Conservation (phyloP, 208 protist species). For the Leishmania aethiopica region DNA sequence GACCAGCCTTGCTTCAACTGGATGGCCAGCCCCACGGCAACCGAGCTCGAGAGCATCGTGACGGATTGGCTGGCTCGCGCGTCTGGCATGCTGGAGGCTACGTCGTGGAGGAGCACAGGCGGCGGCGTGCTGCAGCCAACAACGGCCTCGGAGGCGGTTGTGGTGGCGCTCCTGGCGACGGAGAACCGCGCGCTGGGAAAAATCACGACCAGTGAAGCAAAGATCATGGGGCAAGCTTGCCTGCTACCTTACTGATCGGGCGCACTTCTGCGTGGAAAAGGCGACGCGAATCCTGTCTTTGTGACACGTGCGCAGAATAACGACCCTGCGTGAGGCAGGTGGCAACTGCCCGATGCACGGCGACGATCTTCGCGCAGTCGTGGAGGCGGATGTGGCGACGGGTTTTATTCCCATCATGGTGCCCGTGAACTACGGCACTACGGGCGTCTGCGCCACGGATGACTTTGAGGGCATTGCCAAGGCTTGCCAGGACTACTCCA, state of each 20-base stretch:
- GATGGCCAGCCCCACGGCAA: constrained; percentile 56
- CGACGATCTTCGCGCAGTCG: constrained; percentile 30
- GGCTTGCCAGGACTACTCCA: constrained; percentile 32
- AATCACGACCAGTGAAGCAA: constrained; percentile 26
- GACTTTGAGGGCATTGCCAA: constrained; percentile 41
- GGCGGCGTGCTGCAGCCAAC: constrained; percentile 63
- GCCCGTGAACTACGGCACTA: constrained; percentile 59
- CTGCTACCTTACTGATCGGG: constrained; percentile 51
- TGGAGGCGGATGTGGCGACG: constrained; percentile 48
- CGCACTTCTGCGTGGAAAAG: constrained; percentile 66
- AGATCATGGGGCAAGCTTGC: constrained; percentile 35
- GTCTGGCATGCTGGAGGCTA: constrained; percentile 43
- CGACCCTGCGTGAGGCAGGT: constrained; percentile 23
- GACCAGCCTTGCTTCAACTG: constrained; percentile 70
- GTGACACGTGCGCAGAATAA: constrained; percentile 34
- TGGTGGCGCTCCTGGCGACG: constrained; percentile 54
- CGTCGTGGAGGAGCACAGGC: constrained; percentile 49
- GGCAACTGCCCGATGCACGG: constrained; percentile 51
- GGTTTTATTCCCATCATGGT: constrained; percentile 62
- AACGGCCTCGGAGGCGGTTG: constrained; percentile 44
- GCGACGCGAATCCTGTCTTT: constrained; percentile 45
- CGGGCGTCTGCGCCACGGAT: constrained; percentile 57
- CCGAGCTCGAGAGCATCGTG: constrained; percentile 68
- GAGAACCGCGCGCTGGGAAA: constrained; percentile 38
- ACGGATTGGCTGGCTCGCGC: constrained; percentile 59